A percentile compares a stretch with the other conserved stretches of the same genome.
Conservation (phyloP, 352 stramenopile species). For the Phytophthora vignae region DNA sequence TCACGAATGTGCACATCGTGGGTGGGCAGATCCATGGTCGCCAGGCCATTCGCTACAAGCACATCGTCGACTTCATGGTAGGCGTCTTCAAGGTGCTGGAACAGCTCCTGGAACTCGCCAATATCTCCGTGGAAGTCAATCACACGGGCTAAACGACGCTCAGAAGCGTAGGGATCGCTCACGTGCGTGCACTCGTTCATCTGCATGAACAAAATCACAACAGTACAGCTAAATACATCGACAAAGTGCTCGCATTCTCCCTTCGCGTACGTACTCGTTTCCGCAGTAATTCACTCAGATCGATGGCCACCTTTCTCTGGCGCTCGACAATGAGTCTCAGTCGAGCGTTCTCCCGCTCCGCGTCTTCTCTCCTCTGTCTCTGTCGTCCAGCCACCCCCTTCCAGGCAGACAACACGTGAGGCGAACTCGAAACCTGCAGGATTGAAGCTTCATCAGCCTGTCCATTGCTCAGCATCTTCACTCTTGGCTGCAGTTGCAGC, state of each 20-base stretch:
- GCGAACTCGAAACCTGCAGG: constrained; percentile 8
- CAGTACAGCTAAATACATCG: too few species aligned
- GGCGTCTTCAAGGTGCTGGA: constrained; percentile 34
- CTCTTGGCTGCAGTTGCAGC: constrained; percentile 20
- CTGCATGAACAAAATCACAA: constrained; percentile 10
- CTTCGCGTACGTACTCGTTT: constrained; percentile 28
- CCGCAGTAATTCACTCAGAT: constrained; percentile 33
- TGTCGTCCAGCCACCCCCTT: constrained; percentile 45
- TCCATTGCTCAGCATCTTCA: constrained; percentile 2
- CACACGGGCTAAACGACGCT: constrained; percentile 30
- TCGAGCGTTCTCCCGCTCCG: constrained; percentile 52
- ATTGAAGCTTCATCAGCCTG: neutral
- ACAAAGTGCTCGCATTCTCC: too few species aligned
- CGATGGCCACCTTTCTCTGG: constrained; percentile 33
- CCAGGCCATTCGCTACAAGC: constrained; percentile 35
- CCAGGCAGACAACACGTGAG: constrained; percentile 37
- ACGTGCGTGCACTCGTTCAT: constrained; percentile 34
- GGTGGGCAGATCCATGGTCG: constrained; percentile 37
- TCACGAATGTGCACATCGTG: constrained; percentile 43
- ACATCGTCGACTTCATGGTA: constrained; percentile 40
- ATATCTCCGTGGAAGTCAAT: constrained; percentile 41
- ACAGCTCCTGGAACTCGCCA: constrained; percentile 38
- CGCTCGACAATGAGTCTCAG: constrained; percentile 52
- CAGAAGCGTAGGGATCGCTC: constrained; percentile 22
- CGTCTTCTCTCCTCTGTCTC: constrained; percentile 36